phyloP scores from a whole-genome alignment of 148 eudicot genomes.

The Heliosperma pusillum region DNA sequence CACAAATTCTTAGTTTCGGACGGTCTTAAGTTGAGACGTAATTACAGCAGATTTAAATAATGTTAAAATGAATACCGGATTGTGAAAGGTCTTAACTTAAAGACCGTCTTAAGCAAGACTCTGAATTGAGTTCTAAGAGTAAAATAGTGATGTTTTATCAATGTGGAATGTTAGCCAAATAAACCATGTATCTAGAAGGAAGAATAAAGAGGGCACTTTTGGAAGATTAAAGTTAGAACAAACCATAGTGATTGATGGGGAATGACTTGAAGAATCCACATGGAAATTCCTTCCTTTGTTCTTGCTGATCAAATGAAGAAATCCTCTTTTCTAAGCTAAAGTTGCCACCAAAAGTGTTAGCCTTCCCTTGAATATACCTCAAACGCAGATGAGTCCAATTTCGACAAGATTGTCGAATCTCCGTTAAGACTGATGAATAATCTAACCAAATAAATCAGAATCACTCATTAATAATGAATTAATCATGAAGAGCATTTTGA shows the following conservation, averaged over 20 bases:
- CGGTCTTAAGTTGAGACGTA: too few relatives aligned
- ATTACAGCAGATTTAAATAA: too few relatives aligned
- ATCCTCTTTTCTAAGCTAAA: slow-evolving; percentile 45
- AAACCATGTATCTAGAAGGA: background rate
- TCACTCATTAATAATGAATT: slow-evolving; percentile 8
- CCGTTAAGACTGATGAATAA: slow-evolving; percentile 52
- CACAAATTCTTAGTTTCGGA: too few relatives aligned
- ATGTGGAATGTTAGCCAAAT: background rate
- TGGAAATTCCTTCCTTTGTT: slow-evolving; percentile 43
- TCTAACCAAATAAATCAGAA: slow-evolving; percentile 33
- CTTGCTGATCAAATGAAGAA: slow-evolving; percentile 50
- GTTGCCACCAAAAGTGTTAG: slow-evolving; percentile 65
- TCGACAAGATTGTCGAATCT: slow-evolving; percentile 36
- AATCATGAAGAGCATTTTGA: background rate
- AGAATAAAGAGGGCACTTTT: background rate
- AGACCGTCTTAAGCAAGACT: too few relatives aligned
- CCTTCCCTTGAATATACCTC: slow-evolving; percentile 53
- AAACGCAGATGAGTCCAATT: slow-evolving; percentile 32
- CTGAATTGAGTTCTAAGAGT: too few relatives aligned
- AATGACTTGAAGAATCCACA: slow-evolving; percentile 78
- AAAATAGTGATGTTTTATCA: too few relatives aligned
- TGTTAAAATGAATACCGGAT: too few relatives aligned
- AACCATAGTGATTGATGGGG: slow-evolving; percentile 56
- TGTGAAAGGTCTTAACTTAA: too few relatives aligned
- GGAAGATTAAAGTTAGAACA: slow-evolving; percentile 19